phyloP scores from a whole-genome alignment of 179 eudicot species.

The Actinidia chinensis region DNA sequence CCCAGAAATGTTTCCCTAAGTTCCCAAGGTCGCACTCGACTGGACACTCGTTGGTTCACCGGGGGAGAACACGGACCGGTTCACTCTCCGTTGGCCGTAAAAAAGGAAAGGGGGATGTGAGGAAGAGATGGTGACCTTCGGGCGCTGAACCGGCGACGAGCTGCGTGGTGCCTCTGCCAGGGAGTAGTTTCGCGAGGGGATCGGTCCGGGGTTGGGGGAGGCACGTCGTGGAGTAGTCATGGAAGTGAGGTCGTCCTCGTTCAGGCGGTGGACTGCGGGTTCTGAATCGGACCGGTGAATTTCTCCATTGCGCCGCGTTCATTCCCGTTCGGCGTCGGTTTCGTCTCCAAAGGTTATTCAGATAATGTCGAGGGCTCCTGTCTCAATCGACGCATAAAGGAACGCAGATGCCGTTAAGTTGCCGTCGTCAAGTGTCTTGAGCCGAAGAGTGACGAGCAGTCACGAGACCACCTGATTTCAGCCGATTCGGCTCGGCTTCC shows the following conservation, averaged over 20 bases:
- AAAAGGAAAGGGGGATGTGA: conserved; percentile 50
- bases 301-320: conserved; percentile 53
- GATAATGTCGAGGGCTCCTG: conserved; percentile 44
- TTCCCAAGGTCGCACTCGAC: conserved; percentile 66
- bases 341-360: conserved; percentile 38
- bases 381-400: not conserved
- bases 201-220: conserved; percentile 42
- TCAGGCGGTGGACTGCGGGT: conserved; percentile 36
- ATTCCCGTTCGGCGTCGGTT: conserved; percentile 49
- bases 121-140: conserved; percentile 62
- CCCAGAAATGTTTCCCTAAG: conserved; percentile 34
- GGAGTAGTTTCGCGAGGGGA: conserved; percentile 49
- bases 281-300: conserved; percentile 66
- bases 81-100: conserved; percentile 69
- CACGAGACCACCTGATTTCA: not conserved
- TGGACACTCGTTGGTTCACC: conserved; percentile 67
- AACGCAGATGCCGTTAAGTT: conserved; percentile 7
- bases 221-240: conserved; percentile 52
- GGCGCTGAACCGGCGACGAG: conserved; percentile 56
- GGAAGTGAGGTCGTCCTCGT: conserved; percentile 22
- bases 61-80: conserved; percentile 70
- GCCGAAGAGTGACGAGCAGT: conserved; percentile 27
- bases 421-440: conserved; percentile 31
- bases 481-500: not conserved
- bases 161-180: conserved; percentile 38